phyloP scores from a whole-genome alignment of 2,329 filamentous ascomycete genomes.

The Ophiostoma ips region DNA sequence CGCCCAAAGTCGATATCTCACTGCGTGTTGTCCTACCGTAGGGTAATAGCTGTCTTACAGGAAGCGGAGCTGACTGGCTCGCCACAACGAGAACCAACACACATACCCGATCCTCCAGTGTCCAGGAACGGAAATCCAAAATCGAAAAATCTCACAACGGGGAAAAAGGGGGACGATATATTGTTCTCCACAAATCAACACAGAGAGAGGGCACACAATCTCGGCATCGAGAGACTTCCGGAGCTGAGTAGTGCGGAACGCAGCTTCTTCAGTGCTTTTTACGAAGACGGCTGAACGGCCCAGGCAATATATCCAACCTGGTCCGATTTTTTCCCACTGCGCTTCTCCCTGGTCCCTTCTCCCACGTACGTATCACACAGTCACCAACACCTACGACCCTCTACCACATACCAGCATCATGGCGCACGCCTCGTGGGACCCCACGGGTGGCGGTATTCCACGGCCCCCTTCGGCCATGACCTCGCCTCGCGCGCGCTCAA shows the following conservation, averaged over 20 bases:
- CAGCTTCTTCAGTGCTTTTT: background rate
- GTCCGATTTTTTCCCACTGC: background rate
- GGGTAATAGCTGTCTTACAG: background rate
- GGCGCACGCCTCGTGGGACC: slow-evolving; percentile 10
- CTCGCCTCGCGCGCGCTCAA: slow-evolving; percentile 17
- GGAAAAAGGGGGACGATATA: background rate
- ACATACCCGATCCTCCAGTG: background rate
- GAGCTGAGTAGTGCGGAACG: background rate
- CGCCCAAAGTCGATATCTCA: background rate
- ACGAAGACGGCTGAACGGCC: background rate
- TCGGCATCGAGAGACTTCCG: background rate
- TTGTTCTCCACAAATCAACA: background rate
- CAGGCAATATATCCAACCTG: background rate
- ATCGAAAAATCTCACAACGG: background rate
- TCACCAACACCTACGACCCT: too few relatives aligned
- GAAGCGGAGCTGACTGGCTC: slow-evolving; percentile 2
- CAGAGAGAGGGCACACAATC: background rate
- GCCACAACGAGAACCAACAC: background rate
- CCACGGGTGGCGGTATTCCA: slow-evolving; percentile 5
- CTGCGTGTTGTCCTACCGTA: slow-evolving; percentile 6
- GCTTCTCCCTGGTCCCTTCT: too few relatives aligned
- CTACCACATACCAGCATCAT: slow-evolving; percentile 6
- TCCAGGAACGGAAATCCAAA: background rate
- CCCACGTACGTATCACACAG: too few relatives aligned
- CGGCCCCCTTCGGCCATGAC: slow-evolving; percentile 15